phyloP scores from a whole-genome alignment of 495 filamentous ascomycete species.

The Cercophora samala region DNA sequence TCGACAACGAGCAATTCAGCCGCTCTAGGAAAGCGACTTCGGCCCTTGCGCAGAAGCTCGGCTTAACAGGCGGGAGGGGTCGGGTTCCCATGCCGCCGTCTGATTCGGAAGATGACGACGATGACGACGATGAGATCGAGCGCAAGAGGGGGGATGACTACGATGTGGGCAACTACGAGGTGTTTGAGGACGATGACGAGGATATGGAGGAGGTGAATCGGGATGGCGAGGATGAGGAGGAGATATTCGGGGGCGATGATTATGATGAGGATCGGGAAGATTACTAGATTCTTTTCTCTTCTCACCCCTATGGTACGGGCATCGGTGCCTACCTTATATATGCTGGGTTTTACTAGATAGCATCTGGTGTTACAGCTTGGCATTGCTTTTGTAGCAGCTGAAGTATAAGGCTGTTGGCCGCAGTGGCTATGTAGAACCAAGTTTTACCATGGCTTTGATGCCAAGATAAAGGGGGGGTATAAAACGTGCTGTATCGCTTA shows the following conservation, averaged over 20 bases:
- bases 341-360: background rate
- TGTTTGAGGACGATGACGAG: background rate
- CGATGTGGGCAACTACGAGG: background rate
- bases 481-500: no score
- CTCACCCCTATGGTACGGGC: background rate
- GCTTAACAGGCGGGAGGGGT: background rate
- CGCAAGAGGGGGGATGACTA: slow-evolving; percentile 1
- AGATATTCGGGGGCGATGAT: background rate
- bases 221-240: background rate
- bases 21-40: background rate
- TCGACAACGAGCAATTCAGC: background rate
- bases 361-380: no score
- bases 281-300: background rate
- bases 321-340: background rate
- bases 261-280: background rate
- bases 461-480: no score
- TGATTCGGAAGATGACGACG: background rate
- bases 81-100: background rate
- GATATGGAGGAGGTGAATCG: background rate
- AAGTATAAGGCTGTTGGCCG: no score
- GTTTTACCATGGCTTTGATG: no score
- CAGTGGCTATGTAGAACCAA: no score
- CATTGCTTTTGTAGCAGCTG: no score
- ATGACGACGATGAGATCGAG: background rate
- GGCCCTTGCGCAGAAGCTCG: background rate